Percentiles rank a stretch among this genome's conserved stretches.
Conservation (phyloP, 2,329 filamentous ascomycete genomes). For the Zymoseptoria passerinii region DNA sequence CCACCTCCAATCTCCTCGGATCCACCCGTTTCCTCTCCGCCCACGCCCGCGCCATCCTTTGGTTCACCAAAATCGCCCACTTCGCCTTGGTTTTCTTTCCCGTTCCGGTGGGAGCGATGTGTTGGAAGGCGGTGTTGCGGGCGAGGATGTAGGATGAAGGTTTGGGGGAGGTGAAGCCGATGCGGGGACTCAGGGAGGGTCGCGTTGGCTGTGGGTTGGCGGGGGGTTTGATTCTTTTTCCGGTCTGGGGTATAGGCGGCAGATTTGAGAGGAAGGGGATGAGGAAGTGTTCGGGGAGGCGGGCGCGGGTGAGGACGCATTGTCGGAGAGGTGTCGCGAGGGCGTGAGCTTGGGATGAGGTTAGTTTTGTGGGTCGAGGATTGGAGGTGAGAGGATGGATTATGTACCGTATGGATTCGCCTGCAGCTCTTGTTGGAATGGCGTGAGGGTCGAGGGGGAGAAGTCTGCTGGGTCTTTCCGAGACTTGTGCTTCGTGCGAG, state of each 20-base stretch:
- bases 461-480: conserved; percentile 36
- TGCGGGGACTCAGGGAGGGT: conserved; percentile 51
- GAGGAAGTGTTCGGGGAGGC: conserved; percentile 55
- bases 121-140: conserved; percentile 13
- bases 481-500: conserved; percentile 31
- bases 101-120: conserved; percentile 3
- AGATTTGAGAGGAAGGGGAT: conserved; percentile 51
- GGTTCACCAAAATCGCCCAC: conserved; percentile 5
- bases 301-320: conserved; percentile 43
- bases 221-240: neutral
- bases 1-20: neutral
- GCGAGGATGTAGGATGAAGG: conserved; percentile 17
- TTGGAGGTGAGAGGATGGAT: neutral
- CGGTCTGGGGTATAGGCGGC: conserved; percentile 44
- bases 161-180: conserved; percentile 3
- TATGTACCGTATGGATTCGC: conserved; percentile 57
- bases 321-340: conserved; percentile 53
- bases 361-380: conserved; percentile 8
- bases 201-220: neutral
- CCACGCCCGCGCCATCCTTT: conserved; percentile 1
- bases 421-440: conserved; percentile 51
- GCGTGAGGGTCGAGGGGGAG: conserved; percentile 34
- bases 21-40: conserved; percentile 1
- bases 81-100: neutral
- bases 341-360: conserved; percentile 45